Evolutionary conservation across 495 filamentous ascomycete species (phyloP).

Genomic region (Podospora australis): DNA sequence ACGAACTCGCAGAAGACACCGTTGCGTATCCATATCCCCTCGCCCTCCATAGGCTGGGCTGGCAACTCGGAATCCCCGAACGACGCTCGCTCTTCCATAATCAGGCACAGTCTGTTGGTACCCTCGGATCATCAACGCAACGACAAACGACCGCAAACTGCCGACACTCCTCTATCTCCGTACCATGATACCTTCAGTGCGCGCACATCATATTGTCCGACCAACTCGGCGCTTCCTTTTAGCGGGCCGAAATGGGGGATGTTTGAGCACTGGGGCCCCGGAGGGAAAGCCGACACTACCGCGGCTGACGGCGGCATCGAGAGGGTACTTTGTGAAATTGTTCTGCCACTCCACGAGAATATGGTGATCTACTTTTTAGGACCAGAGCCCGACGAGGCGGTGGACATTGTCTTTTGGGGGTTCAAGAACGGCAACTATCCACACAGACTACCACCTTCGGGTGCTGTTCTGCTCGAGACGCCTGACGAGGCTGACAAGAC

Average conservation of each 20-base stretch:
- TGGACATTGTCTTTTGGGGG: constrained; percentile 28
- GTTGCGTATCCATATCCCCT: constrained; percentile 6
- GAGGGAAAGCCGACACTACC: background rate
- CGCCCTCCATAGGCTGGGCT: constrained; percentile 4
- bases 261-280: constrained; percentile 4
- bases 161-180: constrained; percentile 3
- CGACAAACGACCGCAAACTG: constrained; percentile 1
- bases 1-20: too few relatives aligned
- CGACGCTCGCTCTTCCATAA: background rate
- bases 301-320: background rate
- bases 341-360: constrained; percentile 39
- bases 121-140: background rate
- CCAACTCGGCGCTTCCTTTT: too few relatives aligned
- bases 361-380: constrained; percentile 35
- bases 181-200: background rate
- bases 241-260: background rate
- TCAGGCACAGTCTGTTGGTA: too few relatives aligned
- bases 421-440: constrained; percentile 24
- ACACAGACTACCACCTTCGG: background rate
- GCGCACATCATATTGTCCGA: too few relatives aligned
- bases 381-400: constrained; percentile 16
- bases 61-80: background rate
- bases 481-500: background rate
- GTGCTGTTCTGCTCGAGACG: background rate
- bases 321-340: constrained; percentile 21